Base-by-base conservation (phyloP, 1,284 basidiomycete species). In the Ustilago crameri region DNA sequence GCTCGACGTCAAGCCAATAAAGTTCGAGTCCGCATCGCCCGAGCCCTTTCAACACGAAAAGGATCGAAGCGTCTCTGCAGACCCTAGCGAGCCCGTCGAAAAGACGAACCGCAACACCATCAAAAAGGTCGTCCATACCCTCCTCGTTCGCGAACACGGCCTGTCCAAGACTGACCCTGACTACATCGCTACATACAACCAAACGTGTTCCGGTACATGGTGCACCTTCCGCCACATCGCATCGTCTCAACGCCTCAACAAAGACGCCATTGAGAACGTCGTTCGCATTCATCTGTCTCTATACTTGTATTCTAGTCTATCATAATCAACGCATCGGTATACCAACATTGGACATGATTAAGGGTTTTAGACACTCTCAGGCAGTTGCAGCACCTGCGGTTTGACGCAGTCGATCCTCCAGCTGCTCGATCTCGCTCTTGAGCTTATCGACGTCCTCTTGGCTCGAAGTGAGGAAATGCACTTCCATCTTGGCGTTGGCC, bases 201-300 rank as follows among this genome's bases (percentile, higher is more conserved):
- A 68, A 38, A 71, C 77, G 0, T 79, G 74, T 53, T 60, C 65
- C 15, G 74, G 74, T 41, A 68, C 74, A 23, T 73, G 70, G 70
- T 68, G 65, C 70, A 55, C 65, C 9, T 68, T 73, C 35, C 64
- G 70, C 57, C 54, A 54, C 20, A 35, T 59, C 26, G 70, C 60
- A 41, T 40, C 53, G 14, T 22, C 46, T 43, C 30, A 43, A 32
- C 51, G 24, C 3, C 65, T 73, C 43, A 48, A 54, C 38, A 64
- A 62, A 18, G 51, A 57, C 27, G 54, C 57, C 2, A 57, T 73
- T 20, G 70, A 73, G 43, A 50, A 48, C 32, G 51, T 73, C 12
- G 63, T 60, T 52, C 58, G 68, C 48, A 55, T 59, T 43, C 63
- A 71, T 56, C 52, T 66, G 53, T 71, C 68, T 35, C 23, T 66